A percentile compares a stretch with the other conserved stretches of the same genome.
Conservation (phyloP, 192 early-diverging fungal genomes). For the Coemansia umbellata region DNA sequence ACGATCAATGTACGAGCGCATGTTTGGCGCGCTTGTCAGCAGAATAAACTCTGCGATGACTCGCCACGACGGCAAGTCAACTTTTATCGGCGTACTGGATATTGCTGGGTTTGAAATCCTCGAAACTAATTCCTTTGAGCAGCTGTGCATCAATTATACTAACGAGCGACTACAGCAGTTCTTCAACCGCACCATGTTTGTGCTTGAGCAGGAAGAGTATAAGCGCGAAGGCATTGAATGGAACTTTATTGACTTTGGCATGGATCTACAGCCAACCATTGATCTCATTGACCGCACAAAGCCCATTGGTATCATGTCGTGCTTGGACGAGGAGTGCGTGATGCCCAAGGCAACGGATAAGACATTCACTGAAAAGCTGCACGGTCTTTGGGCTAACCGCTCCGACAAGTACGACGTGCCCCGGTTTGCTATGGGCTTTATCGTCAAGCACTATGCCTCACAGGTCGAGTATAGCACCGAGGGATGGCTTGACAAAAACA, state of each 20-base stretch:
- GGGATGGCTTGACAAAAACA: slow-evolving; percentile 98
- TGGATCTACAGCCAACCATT: slow-evolving; percentile 96
- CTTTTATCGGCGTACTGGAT: slow-evolving; percentile 96
- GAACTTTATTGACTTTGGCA: slow-evolving; percentile 97
- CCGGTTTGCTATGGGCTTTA: slow-evolving; percentile 85
- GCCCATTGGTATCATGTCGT: slow-evolving; percentile 94
- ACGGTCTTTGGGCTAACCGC: slow-evolving; percentile 83
- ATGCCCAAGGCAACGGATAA: slow-evolving; percentile 94
- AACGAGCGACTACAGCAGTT: slow-evolving; percentile 99
- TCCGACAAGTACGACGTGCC: slow-evolving; percentile 84
- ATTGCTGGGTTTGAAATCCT: slow-evolving; percentile 99
- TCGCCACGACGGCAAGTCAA: slow-evolving; percentile 63
- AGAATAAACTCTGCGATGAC: slow-evolving; percentile 75
- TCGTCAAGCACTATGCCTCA: slow-evolving; percentile 91
- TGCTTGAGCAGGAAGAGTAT: slow-evolving; percentile 98
- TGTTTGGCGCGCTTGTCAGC: slow-evolving; percentile 88
- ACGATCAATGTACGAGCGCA: slow-evolving; percentile 90
- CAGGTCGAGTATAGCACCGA: slow-evolving; percentile 87
- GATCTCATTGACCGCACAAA: slow-evolving; percentile 97
- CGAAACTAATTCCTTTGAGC: slow-evolving; percentile 96
- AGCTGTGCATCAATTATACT: slow-evolving; percentile 99
- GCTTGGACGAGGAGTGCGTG: slow-evolving; percentile 98
- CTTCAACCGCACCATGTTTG: slow-evolving; percentile 99
- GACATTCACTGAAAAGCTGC: slow-evolving; percentile 90
- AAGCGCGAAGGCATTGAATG: slow-evolving; percentile 94